A percentile compares a stretch with the other conserved stretches of the same genome.
phyloP scores from a whole-genome alignment of 2,329 filamentous ascomycete genomes.

The Monosporascus ibericus region DNA sequence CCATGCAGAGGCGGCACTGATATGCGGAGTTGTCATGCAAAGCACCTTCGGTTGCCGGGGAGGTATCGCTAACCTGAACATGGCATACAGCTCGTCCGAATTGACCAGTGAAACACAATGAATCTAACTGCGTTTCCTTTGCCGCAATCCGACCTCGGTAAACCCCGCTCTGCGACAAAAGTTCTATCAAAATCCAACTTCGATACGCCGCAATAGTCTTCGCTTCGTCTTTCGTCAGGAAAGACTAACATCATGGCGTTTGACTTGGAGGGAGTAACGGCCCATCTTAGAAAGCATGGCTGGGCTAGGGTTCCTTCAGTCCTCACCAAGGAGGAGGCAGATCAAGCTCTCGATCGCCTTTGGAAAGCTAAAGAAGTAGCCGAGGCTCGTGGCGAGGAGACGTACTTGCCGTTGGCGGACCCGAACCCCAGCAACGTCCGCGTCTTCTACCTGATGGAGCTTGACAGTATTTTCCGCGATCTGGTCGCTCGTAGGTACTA shows the following conservation, averaged over 20 bases:
- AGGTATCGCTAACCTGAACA: too few species aligned
- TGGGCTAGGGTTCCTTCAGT: constrained; percentile 6
- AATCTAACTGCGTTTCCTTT: too few species aligned
- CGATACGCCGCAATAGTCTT: too few species aligned
- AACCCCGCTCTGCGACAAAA: too few species aligned
- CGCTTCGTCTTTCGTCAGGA: too few species aligned
- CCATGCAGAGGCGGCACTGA: too few species aligned
- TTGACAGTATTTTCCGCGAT: constrained; percentile 12
- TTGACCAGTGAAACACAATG: too few species aligned
- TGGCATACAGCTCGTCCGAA: too few species aligned
- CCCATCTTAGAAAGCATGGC: constrained; percentile 8
- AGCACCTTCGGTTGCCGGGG: too few species aligned
- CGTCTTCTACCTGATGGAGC: constrained; percentile 13
- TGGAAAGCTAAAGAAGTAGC: background rate
- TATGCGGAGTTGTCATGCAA: too few species aligned
- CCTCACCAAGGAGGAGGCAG: constrained; percentile 8
- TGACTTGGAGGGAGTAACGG: constrained; percentile 3
- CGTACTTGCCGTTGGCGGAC: constrained; percentile 7
- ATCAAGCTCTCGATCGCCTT: background rate
- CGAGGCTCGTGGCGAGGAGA: constrained; percentile 6
- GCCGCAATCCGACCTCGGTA: too few species aligned
- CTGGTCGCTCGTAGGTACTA: constrained; percentile 1
- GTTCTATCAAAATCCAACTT: too few species aligned
- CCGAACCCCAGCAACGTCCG: constrained; percentile 13
- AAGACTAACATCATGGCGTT: background rate